phyloP scores from a whole-genome alignment of 768 basidiomycete genomes.

The Candolleomyces eurysporus region DNA sequence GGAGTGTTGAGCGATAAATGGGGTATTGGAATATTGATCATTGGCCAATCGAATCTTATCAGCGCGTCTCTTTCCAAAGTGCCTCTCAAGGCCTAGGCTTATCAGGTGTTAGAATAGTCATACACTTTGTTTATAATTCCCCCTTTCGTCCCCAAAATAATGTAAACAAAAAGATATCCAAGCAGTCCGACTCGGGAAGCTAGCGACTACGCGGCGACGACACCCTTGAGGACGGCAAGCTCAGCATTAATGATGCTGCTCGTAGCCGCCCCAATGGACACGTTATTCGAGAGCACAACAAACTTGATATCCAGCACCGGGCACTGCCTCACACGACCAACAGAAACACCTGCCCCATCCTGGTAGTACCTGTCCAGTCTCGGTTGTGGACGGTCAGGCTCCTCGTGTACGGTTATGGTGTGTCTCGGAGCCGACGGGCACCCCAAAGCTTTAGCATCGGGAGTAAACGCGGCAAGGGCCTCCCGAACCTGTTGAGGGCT shows the following conservation, averaged over 20 bases:
- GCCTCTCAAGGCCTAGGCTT: too few relatives aligned
- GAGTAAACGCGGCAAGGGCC: conserved; percentile 70
- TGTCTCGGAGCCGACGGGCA: conserved; percentile 85
- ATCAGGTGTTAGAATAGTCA: not conserved
- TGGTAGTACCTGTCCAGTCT: too few relatives aligned
- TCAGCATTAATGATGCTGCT: conserved; percentile 97
- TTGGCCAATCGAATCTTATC: not conserved
- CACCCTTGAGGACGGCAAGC: conserved; percentile 79
- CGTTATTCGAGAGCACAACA: conserved; percentile 89
- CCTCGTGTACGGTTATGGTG: conserved; percentile 26
- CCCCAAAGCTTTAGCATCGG: conserved; percentile 70
- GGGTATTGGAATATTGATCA: too few relatives aligned
- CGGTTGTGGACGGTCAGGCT: too few relatives aligned
- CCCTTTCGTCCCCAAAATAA: not conserved
- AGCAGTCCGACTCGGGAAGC: too few relatives aligned
- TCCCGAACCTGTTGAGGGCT: conserved; percentile 84
- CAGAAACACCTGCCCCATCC: conserved; percentile 86
- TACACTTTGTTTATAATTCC: not conserved
- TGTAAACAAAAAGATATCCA: too few relatives aligned
- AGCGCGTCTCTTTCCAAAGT: not conserved
- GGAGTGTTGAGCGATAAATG: too few relatives aligned
- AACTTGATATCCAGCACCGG: conserved; percentile 95
- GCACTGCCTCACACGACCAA: conserved; percentile 89
- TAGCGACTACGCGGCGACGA: conserved; percentile 21
- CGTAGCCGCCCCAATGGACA: conserved; percentile 94